Percentiles rank a stretch among this genome's conserved stretches.
Conservation (phyloP, 192 early-diverging fungal species). For the Obelidium mucronatum region DNA sequence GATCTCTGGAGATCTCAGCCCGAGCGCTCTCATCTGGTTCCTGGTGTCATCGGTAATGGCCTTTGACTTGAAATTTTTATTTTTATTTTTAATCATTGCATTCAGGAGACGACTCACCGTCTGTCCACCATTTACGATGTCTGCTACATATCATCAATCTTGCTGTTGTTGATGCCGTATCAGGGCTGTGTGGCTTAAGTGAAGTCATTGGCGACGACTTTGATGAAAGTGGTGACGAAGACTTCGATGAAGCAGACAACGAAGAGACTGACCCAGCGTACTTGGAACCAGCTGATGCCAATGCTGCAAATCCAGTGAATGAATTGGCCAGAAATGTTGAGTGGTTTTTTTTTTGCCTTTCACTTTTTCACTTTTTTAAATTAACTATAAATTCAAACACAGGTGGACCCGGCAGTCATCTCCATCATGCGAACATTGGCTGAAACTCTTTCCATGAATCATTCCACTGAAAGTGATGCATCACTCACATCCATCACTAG, state of each 20-base stretch:
- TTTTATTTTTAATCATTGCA: too few species aligned
- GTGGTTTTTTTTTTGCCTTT: neutral
- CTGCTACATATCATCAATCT: neutral
- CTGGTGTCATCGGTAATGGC: neutral
- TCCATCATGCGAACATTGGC: neutral
- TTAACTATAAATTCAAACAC: neutral
- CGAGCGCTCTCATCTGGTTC: neutral
- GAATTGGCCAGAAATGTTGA: neutral
- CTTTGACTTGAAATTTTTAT: too few species aligned
- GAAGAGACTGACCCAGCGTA: neutral
- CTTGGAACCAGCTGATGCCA: neutral
- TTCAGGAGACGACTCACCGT: too few species aligned
- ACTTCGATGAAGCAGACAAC: neutral
- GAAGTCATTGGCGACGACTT: neutral
- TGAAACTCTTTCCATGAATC: neutral
- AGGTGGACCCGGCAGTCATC: too few species aligned
- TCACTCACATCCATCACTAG: neutral
- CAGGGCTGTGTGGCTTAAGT: neutral
- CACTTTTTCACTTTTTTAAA: neutral
- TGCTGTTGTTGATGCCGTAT: neutral
- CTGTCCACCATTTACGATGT: neutral
- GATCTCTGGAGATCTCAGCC: neutral
- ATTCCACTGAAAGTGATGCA: neutral
- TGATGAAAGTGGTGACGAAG: neutral
- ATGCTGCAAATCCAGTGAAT: neutral